phyloP scores from a whole-genome alignment of 768 basidiomycete genomes.

The Cystofilobasidium macerans region DNA sequence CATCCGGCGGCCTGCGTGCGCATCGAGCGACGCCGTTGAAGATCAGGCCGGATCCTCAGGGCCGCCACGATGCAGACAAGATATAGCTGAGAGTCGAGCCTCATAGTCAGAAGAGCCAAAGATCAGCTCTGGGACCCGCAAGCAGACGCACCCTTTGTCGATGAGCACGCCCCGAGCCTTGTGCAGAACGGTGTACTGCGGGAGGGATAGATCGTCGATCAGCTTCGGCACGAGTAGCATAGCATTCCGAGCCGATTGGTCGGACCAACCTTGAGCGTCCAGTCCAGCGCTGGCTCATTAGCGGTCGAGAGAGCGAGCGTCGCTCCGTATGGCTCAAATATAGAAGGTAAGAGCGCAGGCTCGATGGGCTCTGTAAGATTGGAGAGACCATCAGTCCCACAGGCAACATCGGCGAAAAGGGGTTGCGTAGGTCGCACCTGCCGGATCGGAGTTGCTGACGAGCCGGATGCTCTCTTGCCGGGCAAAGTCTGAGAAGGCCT shows the following conservation, averaged over 20 bases:
- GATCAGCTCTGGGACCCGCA: not conserved
- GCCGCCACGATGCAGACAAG: constrained; percentile 4
- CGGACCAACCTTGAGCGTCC: constrained; percentile 19
- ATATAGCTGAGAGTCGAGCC: constrained; percentile 2
- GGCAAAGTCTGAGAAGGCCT: constrained; percentile 9
- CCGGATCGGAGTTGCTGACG: constrained; percentile 6
- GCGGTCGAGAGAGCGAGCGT: not conserved
- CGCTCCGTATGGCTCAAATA: constrained; percentile 7
- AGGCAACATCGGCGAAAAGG: not conserved
- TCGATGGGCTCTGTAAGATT: not conserved
- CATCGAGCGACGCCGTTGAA: no score
- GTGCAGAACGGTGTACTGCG: constrained; percentile 22
- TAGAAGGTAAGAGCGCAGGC: not conserved
- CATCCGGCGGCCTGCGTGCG: no score
- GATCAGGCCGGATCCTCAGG: no score
- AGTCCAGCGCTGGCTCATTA: not conserved
- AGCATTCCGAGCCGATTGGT: no score
- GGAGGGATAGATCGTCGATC: no score
- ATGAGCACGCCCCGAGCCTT: constrained; percentile 18
- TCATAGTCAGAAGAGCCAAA: not conserved
- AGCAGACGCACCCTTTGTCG: constrained; percentile 18
- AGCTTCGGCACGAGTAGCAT: no score
- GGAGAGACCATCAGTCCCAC: no score
- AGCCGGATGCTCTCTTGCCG: constrained; percentile 5
- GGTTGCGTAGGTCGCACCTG: not conserved